Evolutionary conservation across 2,329 filamentous ascomycete species (phyloP).

Genomic region (Aspergillus ibericus): DNA sequence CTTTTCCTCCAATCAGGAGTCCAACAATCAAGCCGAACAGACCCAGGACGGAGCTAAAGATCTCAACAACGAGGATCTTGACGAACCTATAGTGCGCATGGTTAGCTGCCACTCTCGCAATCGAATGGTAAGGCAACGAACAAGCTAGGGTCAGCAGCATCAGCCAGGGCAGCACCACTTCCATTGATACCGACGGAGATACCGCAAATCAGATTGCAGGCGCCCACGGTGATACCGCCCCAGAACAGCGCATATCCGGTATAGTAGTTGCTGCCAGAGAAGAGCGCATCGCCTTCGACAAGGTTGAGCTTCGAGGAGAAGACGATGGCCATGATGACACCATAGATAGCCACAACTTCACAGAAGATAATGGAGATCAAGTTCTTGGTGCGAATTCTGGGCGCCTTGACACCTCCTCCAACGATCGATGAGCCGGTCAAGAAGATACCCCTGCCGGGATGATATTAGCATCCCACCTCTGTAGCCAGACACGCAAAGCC

Average conservation of each 20-base stretch:
- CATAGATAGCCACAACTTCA: constrained; percentile 99
- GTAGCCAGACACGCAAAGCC: constrained; percentile 17
- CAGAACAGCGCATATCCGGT: constrained; percentile 96
- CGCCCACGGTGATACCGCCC: constrained; percentile 88
- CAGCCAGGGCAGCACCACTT: constrained; percentile 90
- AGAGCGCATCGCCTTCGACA: constrained; percentile 64
- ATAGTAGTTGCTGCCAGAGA: constrained; percentile 80
- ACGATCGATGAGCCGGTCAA: constrained; percentile 97
- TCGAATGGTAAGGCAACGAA: constrained; percentile 50
- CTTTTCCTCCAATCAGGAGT: constrained; percentile 81
- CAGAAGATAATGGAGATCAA: constrained; percentile 99
- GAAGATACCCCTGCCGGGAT: constrained; percentile 81
- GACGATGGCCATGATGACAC: constrained; percentile 99
- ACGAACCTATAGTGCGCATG: constrained; percentile 68
- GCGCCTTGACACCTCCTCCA: constrained; percentile 92
- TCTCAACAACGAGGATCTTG: constrained; percentile 98
- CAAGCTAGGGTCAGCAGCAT: constrained; percentile 89
- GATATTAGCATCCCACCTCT: constrained; percentile 5
- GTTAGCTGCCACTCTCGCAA: constrained; percentile 1
- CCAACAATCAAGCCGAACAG: constrained; percentile 96
- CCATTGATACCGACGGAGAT: constrained; percentile 97
- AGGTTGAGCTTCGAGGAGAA: constrained; percentile 84
- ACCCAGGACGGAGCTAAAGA: constrained; percentile 96
- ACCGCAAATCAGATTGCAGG: constrained; percentile 95
- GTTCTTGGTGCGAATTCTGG: constrained; percentile 98